These are phyloP conservation scores for Ascoidea asiatica DNA, from an alignment of 805 yeast species.

Conservation along the genomic window DNA sequence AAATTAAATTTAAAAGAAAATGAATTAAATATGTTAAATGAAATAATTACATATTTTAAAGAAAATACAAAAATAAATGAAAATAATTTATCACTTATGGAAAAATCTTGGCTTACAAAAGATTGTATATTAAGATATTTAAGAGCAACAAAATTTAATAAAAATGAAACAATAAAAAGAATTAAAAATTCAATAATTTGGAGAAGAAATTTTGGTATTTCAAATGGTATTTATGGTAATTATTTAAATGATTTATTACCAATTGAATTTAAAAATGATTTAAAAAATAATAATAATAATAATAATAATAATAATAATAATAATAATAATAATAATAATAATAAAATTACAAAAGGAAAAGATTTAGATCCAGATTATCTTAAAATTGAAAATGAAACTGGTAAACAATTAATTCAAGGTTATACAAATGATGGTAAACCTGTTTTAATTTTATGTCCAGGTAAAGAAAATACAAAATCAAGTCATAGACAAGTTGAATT, in stretches of 20 bases:
- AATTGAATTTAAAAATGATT: background rate
- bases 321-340: background rate
- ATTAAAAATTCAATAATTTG: slow-evolving; percentile 34
- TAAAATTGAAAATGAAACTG: slow-evolving; percentile 35
- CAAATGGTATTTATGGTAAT: slow-evolving; percentile 9
- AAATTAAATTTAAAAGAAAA: no score
- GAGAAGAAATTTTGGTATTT: slow-evolving; percentile 38
- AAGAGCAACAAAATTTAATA: slow-evolving; percentile 38
- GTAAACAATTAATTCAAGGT: slow-evolving; percentile 40
- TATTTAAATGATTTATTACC: no score
- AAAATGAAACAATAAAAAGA: slow-evolving; percentile 27
- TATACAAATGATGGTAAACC: slow-evolving; percentile 42
- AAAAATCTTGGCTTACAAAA: slow-evolving; percentile 33
- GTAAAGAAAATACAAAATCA: slow-evolving; percentile 41
- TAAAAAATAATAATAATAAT: slow-evolving; percentile 12
- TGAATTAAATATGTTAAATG: no score
- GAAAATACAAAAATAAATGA: background rate
- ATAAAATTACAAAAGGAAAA: background rate
- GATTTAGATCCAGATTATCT: slow-evolving; percentile 25
- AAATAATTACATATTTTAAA: no score
- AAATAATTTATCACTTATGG: background rate
- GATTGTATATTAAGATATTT: slow-evolving; percentile 40
- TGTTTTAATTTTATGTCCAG: slow-evolving; percentile 36
- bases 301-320: slow-evolving; percentile 14
- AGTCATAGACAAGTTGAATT: slow-evolving; percentile 41